Base-by-base conservation (phyloP, 768 basidiomycete species). In the Russula vinacea region DNA sequence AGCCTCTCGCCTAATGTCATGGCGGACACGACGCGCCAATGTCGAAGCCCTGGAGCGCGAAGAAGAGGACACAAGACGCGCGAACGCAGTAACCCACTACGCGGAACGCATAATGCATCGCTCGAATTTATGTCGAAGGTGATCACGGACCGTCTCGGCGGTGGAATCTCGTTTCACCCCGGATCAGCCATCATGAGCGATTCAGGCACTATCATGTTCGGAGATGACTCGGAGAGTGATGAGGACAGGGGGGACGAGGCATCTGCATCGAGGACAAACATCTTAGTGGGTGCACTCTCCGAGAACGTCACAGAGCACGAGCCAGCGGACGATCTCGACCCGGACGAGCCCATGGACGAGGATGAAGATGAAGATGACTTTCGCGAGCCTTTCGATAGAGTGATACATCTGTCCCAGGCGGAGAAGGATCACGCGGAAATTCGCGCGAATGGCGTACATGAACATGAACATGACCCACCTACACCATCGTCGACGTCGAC, bases 91-190 rank as follows among this genome's bases (percentile, higher is more conserved):
- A n/a, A 19, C 55, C 50, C 60, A 17, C 6, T 56, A 11, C 45
- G 55, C 14, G 64, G 59, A 37, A 14, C 59, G 35, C 58, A 56
- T 44, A 40, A 50, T 16, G 17, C 52, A 10, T 53, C 62, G 51
- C 33, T 55, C 52, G 64, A 68, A 19, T 42, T 68, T 16, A 63
- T 67, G 24, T 62, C 64, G 26, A 59, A 68, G 50, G 67, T 65
- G 37, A 65, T 67, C 19, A 54, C 55, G 42, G 60, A 58, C 19
- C 50, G 11, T 50, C 59, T 57, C 17, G 57, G 49, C 54, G 60
- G 44, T 8, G 87, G 88, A 39, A 87, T 92, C 64, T 85, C 86
- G 17, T 88, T 87, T 72, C 76, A 79, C 64, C 86, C 83, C 8
- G 81, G 80, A 39, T 76, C 78, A 24, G 79, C 79, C 57, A 81